Base-by-base conservation (phyloP, 805 yeast species). In the Yamadazyma takamatsuzukensis region DNA sequence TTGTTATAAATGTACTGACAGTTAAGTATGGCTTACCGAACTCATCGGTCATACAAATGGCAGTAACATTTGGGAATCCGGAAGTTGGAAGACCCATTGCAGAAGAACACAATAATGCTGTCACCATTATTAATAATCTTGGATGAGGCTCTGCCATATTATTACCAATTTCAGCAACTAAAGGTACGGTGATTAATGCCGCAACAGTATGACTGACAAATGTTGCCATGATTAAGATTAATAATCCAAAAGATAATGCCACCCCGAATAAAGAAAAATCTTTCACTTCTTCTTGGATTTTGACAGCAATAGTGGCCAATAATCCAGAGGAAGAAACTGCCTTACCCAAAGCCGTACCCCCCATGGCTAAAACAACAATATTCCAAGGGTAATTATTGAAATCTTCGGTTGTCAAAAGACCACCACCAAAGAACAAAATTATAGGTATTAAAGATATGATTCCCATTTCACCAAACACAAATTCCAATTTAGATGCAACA, bases 1-100 rank as follows among this genome's bases (percentile, higher is more conserved):
- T 72, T 9, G 83, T 80, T 27, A 93, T 86, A 51, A 93, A 93
- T 21, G 84, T 83, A 11, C 78, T 74, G 11, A 89, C 97, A 0
- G 88, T 82, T 48, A 93, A 64, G 52, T 93, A 93, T 13, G 95
- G 87, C 35, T 82, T 81, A 7, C 97, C 97, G 25, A 89, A 73
- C 49, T 86, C 96, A 56, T 93, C 95, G 5, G 89, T 80, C 78
- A 88, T 78, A 37, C 97, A 88, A 41, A 93, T 87, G 0, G 97
- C 98, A 0, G 97, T 88, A 21, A 93, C 96, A 49, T 93, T 93
- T 4, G 98, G 98, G 68, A 93, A 90, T 0, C 98, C 97, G 2
- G 95, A 84, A 0, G 97, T 93, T 18, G 98, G 97, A 33, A 93
- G 65, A 1, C 96, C 97, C 97, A 93, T 93, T 2, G 97, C 98